Conservation (phyloP, 495 filamentous ascomycete species). For the Acidomyces sp. region DNA sequence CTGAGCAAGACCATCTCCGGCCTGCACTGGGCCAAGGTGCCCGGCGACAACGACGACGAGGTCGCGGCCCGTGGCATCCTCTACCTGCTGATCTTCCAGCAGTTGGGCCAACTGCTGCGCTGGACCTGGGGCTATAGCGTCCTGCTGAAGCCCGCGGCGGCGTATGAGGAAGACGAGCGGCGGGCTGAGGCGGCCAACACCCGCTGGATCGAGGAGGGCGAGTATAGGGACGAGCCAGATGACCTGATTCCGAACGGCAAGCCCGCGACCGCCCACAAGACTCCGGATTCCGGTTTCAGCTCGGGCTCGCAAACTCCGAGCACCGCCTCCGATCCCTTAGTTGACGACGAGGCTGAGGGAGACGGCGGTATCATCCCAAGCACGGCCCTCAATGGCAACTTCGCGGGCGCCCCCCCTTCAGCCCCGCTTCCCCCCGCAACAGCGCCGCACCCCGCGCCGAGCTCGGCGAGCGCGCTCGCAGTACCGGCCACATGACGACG, state of each 20-base stretch:
- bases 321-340: conserved; percentile 3
- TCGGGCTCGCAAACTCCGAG: conserved; percentile 20
- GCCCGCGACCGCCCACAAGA: conserved; percentile 30
- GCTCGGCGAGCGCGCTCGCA: conserved; percentile 12
- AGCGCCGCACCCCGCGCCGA: conserved; percentile 4
- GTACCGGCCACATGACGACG: conserved; percentile 21
- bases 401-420: conserved; percentile 20
- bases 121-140: conserved; percentile 99
- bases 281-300: conserved; percentile 20
- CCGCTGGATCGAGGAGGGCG: conserved; percentile 16
- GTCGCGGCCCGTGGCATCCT: conserved; percentile 88
- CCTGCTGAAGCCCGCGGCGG: conserved; percentile 65
- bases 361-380: conserved; percentile 22
- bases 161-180: conserved; percentile 44
- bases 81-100: conserved; percentile 94
- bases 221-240: conserved; percentile 51
- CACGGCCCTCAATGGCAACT: conserved; percentile 35
- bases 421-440: conserved; percentile 1
- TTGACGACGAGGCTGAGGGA: conserved; percentile 16
- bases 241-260: conserved; percentile 28
- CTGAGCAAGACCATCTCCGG: conserved; percentile 82
- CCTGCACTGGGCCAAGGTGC: conserved; percentile 82
- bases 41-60: conserved; percentile 86
- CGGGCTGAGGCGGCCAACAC: conserved; percentile 3
- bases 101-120: conserved; percentile 83